Evolutionary conservation across 768 basidiomycete species (phyloP), one percentile per base, ranked within the genome.

Genomic region (Tricholoma bakamatsutake): DNA sequence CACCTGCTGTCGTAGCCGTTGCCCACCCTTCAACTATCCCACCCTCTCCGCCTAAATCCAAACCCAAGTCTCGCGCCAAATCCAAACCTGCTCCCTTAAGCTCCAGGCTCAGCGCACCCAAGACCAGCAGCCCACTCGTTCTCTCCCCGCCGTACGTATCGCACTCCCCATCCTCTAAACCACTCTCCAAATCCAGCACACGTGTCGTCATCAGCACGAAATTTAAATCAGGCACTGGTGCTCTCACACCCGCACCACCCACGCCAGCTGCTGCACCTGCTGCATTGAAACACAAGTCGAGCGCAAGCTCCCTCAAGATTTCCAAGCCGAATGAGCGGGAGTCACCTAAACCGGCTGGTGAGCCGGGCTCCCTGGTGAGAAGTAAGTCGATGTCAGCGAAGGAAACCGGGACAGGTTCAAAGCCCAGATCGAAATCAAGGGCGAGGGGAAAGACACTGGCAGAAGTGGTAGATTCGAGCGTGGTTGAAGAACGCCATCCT

Each of bases 401-500:
- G 31, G 61, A 56, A 50, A 35, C 49, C 3, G 33, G 56, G 18
- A 18, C 59, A 8, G 54, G 59, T 17, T n/a, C 51, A 8, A 61
- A 52, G 17, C 47, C 57, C 5, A 51, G 51, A 7, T 40, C 53
- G 30, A 60, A 54, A 45, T 46, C 57, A 13, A 57, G 39, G 43
- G 52, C 5, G 42, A 63, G 55, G 54, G 18, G 52, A 5, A 67
- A 65, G 57, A 45, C 39, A 18, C 61, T 72, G 17, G 62, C 31
- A 4, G 71, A 74, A 56, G 56, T 74, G 6, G 68, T 73, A 10
- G 69, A 68, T 52, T 68, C 70, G 42, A 73, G 72, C 46, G 60
- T 73, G 46, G 69, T 70, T 61, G 71, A 66, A 4, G 73, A 74
- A 59, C 56, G 61, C 13, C 43, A 45, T 45, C 24, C 4, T 15